Percentiles rank a stretch among this genome's conserved stretches.
These are phyloP conservation scores for Nothophaeocryptopus gaeumannii DNA, from an alignment of 2,329 filamentous ascomycete genomes.

Conservation along the genomic window DNA sequence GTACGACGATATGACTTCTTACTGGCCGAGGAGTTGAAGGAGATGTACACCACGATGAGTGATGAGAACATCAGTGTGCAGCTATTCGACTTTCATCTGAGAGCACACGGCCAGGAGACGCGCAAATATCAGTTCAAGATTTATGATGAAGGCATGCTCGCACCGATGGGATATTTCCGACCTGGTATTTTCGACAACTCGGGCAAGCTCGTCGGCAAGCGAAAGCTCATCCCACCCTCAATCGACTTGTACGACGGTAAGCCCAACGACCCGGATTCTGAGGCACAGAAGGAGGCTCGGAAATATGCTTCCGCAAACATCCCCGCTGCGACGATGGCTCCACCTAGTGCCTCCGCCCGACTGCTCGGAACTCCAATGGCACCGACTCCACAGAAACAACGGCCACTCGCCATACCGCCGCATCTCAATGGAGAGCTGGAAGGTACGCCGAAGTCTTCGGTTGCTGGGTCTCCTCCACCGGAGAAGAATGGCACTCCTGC, in stretches of 20 bases:
- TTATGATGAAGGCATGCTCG: slow-evolving; percentile 93
- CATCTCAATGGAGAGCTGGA: slow-evolving; percentile 66
- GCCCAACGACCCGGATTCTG: slow-evolving; percentile 84
- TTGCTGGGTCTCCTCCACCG: slow-evolving; percentile 81
- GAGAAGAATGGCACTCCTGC: slow-evolving; percentile 70
- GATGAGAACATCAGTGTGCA: slow-evolving; percentile 88
- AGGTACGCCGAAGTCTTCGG: slow-evolving; percentile 77
- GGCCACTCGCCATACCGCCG: slow-evolving; percentile 62
- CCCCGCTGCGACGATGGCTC: slow-evolving; percentile 40
- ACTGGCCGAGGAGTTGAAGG: slow-evolving; percentile 92
- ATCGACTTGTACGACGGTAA: slow-evolving; percentile 92
- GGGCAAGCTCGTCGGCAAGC: slow-evolving; percentile 72
- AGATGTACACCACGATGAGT: slow-evolving; percentile 86
- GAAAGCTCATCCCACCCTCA: slow-evolving; percentile 79
- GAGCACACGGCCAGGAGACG: slow-evolving; percentile 82
- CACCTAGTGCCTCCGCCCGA: slow-evolving; percentile 47
- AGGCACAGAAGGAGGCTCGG: slow-evolving; percentile 71
- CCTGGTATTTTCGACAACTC: slow-evolving; percentile 82
- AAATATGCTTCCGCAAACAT: slow-evolving; percentile 48
- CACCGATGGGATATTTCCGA: slow-evolving; percentile 91
- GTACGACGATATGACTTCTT: slow-evolving; percentile 87
- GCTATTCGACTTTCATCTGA: slow-evolving; percentile 83
- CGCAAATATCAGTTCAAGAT: slow-evolving; percentile 94
- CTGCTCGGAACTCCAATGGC: slow-evolving; percentile 25
- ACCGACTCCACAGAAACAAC: slow-evolving; percentile 31